Base-by-base conservation (phyloP, 306 rosid genomes). In the Corylus heterophylla region DNA sequence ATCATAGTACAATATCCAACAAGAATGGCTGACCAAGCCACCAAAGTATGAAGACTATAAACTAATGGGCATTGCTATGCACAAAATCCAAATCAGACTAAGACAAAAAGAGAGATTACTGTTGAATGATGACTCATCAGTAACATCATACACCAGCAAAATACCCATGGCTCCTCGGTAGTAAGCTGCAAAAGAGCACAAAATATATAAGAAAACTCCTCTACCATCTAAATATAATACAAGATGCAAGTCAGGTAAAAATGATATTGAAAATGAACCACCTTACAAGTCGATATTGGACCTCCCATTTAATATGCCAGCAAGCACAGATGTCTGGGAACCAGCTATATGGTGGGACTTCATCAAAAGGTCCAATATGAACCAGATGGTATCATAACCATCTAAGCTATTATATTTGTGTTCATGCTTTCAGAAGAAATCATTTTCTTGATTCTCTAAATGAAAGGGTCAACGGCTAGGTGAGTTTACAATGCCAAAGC, bases 161-260 rank as follows among this genome's bases (percentile, higher is more conserved):
- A 90, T 90, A 73, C 95, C 95, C 97, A 92, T 92, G 78, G 95
- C 95, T 87, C 97, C 97, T 59, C 97, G 91, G 73, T 92, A 90
- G 83, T 92, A 92, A 82, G 97, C 97, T 92, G 94, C 92, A 83
- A 68, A 81, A 83, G 31, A 54, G 12, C 64, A 74, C 52, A 79
- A 59, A 77, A 76, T 59, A 73, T 62, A 55, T 81, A 66, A 75
- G 54, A 22, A 69, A 29, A 17, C 73, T 73, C 74, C 73, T 54
- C 52, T 68, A 73, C 11, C 35, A 51, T 17, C 47, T 18, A 35
- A 72, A 76, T 56, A 54, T 56, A 76, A 79, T 54, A 59, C 76
- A 68, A 70, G 44, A 68, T 77, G 17, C 47, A 56, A 52, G 29
- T 42, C 35, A 77, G 37, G 39, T n/a, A 39, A 29, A 29, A 27